These are phyloP conservation scores for Monosporascus sp. DNA, from an alignment of 2,329 filamentous ascomycete genomes.

Conservation along the genomic window DNA sequence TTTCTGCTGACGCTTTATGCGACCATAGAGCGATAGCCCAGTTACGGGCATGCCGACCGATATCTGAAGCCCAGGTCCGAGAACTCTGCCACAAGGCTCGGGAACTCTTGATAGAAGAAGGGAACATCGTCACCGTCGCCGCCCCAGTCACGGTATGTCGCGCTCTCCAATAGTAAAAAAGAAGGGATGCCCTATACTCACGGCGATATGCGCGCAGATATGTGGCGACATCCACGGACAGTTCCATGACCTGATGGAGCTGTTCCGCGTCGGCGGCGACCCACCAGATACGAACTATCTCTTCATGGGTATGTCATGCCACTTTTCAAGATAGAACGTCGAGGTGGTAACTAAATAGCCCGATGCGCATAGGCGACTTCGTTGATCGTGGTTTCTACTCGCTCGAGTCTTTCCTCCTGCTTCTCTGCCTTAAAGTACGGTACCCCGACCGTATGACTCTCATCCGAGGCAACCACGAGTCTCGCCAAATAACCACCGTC, in stretches of 20 bases:
- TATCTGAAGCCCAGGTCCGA: conserved; percentile 90
- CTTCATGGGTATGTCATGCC: conserved; percentile 69
- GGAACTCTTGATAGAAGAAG: conserved; percentile 94
- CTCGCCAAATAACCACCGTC: conserved; percentile 91
- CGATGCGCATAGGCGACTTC: conserved; percentile 67
- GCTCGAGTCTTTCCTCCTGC: conserved; percentile 90
- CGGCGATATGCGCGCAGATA: conserved; percentile 49
- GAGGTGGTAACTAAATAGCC: conserved; percentile 8
- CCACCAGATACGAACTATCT: conserved; percentile 95
- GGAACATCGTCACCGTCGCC: conserved; percentile 91
- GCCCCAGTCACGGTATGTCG: conserved; percentile 79
- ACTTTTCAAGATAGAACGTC: neutral
- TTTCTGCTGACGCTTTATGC: conserved; percentile 2
- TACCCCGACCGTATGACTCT: conserved; percentile 97
- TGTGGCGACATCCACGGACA: conserved; percentile 97
- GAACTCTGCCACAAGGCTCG: conserved; percentile 96
- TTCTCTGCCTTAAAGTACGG: conserved; percentile 92
- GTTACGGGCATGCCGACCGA: conserved; percentile 90
- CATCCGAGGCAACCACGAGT: conserved; percentile 93
- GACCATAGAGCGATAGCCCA: conserved; percentile 79
- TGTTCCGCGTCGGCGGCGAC: conserved; percentile 89
- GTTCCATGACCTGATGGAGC: conserved; percentile 95
- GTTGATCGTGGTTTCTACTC: conserved; percentile 98
- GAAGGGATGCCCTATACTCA: neutral
- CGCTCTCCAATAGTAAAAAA: neutral